Conservation (phyloP, 176 grass and related monocot species). For the Cymbopogon citratus region DNA sequence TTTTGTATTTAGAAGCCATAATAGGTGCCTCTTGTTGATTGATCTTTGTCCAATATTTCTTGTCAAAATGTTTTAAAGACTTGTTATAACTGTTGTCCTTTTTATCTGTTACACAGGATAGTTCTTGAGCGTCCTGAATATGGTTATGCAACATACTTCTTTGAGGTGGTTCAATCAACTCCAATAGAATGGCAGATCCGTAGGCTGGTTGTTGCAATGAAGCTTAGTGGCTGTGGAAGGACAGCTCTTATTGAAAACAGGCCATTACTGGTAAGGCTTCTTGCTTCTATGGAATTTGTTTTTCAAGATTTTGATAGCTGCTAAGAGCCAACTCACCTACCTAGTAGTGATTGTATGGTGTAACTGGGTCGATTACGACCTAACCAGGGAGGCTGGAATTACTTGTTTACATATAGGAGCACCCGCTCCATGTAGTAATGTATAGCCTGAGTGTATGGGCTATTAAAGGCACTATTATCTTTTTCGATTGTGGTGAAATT, state of each 20-base stretch:
- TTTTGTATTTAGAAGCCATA: constrained; percentile 80
- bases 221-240: constrained; percentile 71
- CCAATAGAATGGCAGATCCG: constrained; percentile 79
- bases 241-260: constrained; percentile 80
- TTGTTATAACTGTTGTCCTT: background rate
- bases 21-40: constrained; percentile 49
- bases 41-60: background rate
- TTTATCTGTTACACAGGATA: constrained; percentile 48
- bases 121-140: constrained; percentile 96
- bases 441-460: background rate
- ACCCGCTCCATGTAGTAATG: background rate
- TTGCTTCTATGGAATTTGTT: background rate
- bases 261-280: constrained; percentile 55
- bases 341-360: background rate
- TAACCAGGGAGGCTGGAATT: background rate
- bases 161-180: constrained; percentile 65
- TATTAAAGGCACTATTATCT: background rate
- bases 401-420: background rate
- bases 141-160: constrained; percentile 94
- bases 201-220: constrained; percentile 79
- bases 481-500: background rate
- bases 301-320: background rate
- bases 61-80: background rate
- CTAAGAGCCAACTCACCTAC: background rate
- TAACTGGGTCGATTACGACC: background rate